Percentiles rank a stretch among this genome's conserved stretches.
These are phyloP conservation scores for Lactarius trivialis DNA, from an alignment of 768 basidiomycete species.

Conservation along the genomic window DNA sequence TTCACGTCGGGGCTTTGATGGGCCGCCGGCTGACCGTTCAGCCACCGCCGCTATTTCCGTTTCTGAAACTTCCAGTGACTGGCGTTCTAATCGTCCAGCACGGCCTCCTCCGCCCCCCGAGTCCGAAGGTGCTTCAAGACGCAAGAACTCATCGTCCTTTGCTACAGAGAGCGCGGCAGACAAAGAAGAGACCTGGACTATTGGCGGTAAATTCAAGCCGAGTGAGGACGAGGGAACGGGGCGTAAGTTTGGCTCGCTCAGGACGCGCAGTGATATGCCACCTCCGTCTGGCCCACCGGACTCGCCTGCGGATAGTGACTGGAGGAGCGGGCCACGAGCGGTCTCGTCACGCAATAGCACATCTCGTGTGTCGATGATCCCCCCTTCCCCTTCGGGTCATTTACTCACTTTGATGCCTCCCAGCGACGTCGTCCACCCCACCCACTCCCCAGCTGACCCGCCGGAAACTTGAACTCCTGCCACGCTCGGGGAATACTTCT, in stretches of 20 bases:
- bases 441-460: conserved; percentile 77
- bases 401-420: conserved; percentile 14
- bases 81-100: conserved; percentile 54
- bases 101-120: conserved; percentile 35
- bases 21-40: conserved; percentile 37
- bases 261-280: conserved; percentile 48
- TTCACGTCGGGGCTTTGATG: conserved; percentile 64
- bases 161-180: conserved; percentile 56
- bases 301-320: conserved; percentile 56
- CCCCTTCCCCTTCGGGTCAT: conserved; percentile 12
- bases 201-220: conserved; percentile 68
- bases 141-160: conserved; percentile 51
- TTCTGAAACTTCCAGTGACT: conserved; percentile 61
- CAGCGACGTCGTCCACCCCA: conserved; percentile 68
- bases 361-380: conserved; percentile 49
- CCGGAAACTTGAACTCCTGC: conserved; percentile 79
- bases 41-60: conserved; percentile 39
- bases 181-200: conserved; percentile 71
- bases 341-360: conserved; percentile 38
- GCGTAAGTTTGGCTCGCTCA: conserved; percentile 26
- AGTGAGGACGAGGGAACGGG: conserved; percentile 31
- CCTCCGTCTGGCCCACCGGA: conserved; percentile 39
- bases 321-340: conserved; percentile 51
- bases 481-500: conserved; percentile 64
- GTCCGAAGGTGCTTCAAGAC: conserved; percentile 38